These are phyloP conservation scores for Silene vulgaris DNA, from an alignment of 179 eudicot genomes.

Conservation along the genomic window DNA sequence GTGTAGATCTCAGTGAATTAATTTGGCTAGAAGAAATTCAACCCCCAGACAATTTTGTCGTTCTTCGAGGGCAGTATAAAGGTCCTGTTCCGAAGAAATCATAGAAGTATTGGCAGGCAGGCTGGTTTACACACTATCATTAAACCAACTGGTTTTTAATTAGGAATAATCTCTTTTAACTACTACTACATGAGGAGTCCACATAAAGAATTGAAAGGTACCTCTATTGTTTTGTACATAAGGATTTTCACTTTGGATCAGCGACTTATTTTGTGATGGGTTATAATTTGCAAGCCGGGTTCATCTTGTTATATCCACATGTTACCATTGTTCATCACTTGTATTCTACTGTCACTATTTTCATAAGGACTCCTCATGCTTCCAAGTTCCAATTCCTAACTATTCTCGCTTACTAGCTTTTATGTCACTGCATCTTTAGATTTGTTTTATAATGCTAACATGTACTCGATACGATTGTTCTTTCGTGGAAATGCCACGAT, in stretches of 20 bases:
- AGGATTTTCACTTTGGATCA: slow-evolving; percentile 25
- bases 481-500: no score
- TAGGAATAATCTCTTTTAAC: slow-evolving; percentile 24
- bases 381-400: neutral
- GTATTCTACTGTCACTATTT: slow-evolving; percentile 16
- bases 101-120: slow-evolving; percentile 18
- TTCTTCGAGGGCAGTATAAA: slow-evolving; percentile 73
- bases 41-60: slow-evolving; percentile 82
- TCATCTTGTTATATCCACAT: slow-evolving; percentile 24
- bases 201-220: slow-evolving; percentile 21
- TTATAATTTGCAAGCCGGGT: slow-evolving; percentile 23
- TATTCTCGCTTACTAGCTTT: neutral
- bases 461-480: no score
- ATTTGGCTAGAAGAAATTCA: slow-evolving; percentile 88
- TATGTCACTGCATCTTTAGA: neutral
- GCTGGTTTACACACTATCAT: slow-evolving; percentile 19
- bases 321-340: slow-evolving; percentile 21
- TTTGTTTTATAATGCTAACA: neutral
- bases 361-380: slow-evolving; percentile 1
- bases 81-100: slow-evolving; percentile 53
- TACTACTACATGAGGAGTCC: slow-evolving; percentile 14
- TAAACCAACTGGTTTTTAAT: slow-evolving; percentile 16
- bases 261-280: slow-evolving; percentile 20
- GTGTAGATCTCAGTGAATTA: slow-evolving; percentile 46
- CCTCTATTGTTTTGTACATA: slow-evolving; percentile 36